Conservation (phyloP, 768 basidiomycete genomes). For the Xanthoconium stramineum region DNA sequence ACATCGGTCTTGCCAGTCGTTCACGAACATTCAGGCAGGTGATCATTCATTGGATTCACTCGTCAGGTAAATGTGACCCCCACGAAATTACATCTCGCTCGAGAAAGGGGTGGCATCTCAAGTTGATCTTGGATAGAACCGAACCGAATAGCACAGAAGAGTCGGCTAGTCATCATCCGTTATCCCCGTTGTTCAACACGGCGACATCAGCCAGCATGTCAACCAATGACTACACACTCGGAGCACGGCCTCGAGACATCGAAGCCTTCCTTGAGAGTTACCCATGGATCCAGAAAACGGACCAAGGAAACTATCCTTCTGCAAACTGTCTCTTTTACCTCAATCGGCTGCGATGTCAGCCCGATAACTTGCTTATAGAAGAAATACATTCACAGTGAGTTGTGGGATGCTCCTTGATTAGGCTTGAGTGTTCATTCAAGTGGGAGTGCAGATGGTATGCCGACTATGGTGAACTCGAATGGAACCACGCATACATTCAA, state of each 20-base stretch:
- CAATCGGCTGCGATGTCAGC: constrained; percentile 52
- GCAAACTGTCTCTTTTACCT: constrained; percentile 63
- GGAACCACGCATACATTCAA: constrained; percentile 72
- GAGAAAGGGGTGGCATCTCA: not conserved
- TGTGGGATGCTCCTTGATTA: not conserved
- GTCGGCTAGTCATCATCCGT: constrained; percentile 6
- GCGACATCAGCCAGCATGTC: constrained; percentile 14
- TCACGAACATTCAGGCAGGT: constrained; percentile 3
- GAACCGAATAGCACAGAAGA: not conserved
- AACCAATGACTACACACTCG: not conserved
- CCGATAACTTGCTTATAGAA: constrained; percentile 59
- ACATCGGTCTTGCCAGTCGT: not conserved
- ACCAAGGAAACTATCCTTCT: constrained; percentile 5
- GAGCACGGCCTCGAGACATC: constrained; percentile 22
- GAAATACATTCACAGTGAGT: constrained; percentile 59
- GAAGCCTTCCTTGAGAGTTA: constrained; percentile 25
- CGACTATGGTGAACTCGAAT: constrained; percentile 60
- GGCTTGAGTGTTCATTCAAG: not conserved
- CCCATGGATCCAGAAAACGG: constrained; percentile 11
- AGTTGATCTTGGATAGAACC: not conserved
- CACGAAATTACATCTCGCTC: not conserved
- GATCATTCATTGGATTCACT: not conserved
- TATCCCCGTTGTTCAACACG: constrained; percentile 6
- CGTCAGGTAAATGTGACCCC: not conserved
- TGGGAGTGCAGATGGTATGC: constrained; percentile 55